Evolutionary conservation across 345 rosid species (phyloP).

Genomic region (Salix udensis): DNA sequence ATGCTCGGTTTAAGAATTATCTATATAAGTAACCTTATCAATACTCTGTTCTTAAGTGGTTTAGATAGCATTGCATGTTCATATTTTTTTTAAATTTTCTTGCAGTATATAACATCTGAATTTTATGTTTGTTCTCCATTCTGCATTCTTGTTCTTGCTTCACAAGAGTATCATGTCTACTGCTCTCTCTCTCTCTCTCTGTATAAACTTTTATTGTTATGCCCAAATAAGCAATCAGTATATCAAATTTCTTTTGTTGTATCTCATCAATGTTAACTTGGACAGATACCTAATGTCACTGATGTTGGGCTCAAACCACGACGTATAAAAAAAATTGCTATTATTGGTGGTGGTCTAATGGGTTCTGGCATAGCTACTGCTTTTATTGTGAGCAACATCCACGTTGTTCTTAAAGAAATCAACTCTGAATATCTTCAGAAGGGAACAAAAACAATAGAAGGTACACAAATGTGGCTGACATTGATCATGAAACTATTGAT

Average conservation of each 20-base stretch:
- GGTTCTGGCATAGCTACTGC: constrained; percentile 97
- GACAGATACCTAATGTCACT: constrained; percentile 85
- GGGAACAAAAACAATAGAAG: constrained; percentile 75
- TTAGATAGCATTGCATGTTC: not conserved
- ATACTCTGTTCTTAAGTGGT: not conserved
- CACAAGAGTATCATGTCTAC: not conserved
- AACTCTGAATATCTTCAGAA: constrained; percentile 75
- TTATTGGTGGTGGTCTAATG: constrained; percentile 98
- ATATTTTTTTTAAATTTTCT: not conserved
- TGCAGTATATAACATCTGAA: not conserved
- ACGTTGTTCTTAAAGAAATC: constrained; percentile 83
- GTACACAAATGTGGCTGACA: constrained; percentile 24
- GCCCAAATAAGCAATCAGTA: not conserved
- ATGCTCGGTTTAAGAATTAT: too few species aligned
- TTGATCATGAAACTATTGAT: not conserved
- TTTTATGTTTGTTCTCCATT: not conserved
- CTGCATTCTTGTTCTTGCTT: not conserved
- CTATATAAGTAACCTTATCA: not conserved
- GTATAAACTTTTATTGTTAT: not conserved
- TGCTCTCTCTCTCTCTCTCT: too few species aligned
- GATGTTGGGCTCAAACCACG: constrained; percentile 85
- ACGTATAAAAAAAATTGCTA: constrained; percentile 73
- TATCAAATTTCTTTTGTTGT: not conserved
- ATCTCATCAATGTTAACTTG: constrained; percentile 5
- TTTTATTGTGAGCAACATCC: constrained; percentile 55